Evolutionary conservation across 176 grass and related monocot genomes (phyloP), one percentile per base, ranked within the genome.

Genomic region (Hyparrhenia diplandra): DNA sequence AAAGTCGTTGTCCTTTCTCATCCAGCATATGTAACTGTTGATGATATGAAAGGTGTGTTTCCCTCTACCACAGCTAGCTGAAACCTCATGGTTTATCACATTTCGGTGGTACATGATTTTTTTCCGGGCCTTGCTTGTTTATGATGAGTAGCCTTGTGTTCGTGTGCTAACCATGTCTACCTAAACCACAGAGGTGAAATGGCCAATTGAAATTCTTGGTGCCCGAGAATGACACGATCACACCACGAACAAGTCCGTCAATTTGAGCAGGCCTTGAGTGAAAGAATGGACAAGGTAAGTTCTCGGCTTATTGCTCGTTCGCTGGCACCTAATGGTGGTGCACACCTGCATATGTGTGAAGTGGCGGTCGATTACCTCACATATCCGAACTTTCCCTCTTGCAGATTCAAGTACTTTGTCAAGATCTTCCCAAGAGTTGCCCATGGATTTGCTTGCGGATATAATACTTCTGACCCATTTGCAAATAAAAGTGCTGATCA

Each of bases 401-500:
- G 52, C 74, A 85, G 83, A 61, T 85, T 49, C 11, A 61, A n/a
- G 9, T 85, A 78, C 74, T 78, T 70, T 3, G 39, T 32, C 54
- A 85, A 78, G 74, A 85, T 85, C 52, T 85, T 85, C 25, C 65
- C 64, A 52, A 43, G 31, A 62, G 29, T 39, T 60, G 21, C n/a
- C 14, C 65, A 78, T 78, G 74, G 83, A 5, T 85, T 78, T 71
- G 74, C 83, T 14, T 78, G 66, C 54, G 49, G 83, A 78, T 85
- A 78, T 47, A 36, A 85, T 49, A 25, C 23, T 5, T 64, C 51
- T 16, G 24, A 85, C n/a, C 66, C 66, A 0, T 85, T 71, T 4
- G 54, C 66, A 2, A 41, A 72, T 23, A 51, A 62, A 61, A 51
- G 29, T 8, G 83, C 30, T 12, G 66, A 85, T 40, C 2, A 71